Conservation (phyloP, 1,284 basidiomycete species). For the Neolentinus lepideus region DNA sequence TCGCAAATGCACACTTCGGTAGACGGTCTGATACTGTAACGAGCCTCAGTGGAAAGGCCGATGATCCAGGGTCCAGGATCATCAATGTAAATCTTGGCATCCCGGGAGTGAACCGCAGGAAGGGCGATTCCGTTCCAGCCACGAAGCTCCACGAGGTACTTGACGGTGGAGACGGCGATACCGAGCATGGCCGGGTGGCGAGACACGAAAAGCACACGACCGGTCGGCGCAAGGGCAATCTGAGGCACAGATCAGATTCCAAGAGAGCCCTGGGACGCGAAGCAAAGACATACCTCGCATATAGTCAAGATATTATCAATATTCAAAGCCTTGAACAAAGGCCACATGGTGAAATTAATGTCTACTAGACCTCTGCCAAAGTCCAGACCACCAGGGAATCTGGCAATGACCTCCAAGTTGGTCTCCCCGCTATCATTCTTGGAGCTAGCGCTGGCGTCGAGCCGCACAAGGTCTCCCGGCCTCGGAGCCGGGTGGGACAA, state of each 20-base stretch:
- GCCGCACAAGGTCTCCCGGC: constrained; percentile 77
- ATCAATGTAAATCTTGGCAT: constrained; percentile 85
- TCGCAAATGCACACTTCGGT: constrained; percentile 89
- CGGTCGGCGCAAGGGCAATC: constrained; percentile 92
- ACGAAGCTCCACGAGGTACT: constrained; percentile 88
- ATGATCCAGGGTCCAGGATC: constrained; percentile 92
- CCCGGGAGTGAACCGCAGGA: constrained; percentile 82
- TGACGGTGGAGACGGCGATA: constrained; percentile 83
- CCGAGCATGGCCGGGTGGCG: constrained; percentile 90
- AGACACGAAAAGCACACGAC: constrained; percentile 86
- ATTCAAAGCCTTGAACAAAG: constrained; percentile 90
- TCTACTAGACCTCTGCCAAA: constrained; percentile 80
- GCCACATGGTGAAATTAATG: constrained; percentile 95
- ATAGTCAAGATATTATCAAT: constrained; percentile 92
- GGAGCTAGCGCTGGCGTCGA: constrained; percentile 59
- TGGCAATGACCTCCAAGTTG: constrained; percentile 75
- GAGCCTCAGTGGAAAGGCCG: constrained; percentile 82
- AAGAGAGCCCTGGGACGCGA: background rate
- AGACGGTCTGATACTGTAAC: constrained; percentile 68
- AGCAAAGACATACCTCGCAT: constrained; percentile 63
- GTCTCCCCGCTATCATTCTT: constrained; percentile 51
- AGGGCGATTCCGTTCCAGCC: constrained; percentile 91
- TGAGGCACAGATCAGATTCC: constrained; percentile 17
- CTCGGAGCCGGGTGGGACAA: constrained; percentile 80
- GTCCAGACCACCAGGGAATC: constrained; percentile 80